phyloP scores from a whole-genome alignment of 768 basidiomycete species.

The Rubroboletus pulcherrimus region DNA sequence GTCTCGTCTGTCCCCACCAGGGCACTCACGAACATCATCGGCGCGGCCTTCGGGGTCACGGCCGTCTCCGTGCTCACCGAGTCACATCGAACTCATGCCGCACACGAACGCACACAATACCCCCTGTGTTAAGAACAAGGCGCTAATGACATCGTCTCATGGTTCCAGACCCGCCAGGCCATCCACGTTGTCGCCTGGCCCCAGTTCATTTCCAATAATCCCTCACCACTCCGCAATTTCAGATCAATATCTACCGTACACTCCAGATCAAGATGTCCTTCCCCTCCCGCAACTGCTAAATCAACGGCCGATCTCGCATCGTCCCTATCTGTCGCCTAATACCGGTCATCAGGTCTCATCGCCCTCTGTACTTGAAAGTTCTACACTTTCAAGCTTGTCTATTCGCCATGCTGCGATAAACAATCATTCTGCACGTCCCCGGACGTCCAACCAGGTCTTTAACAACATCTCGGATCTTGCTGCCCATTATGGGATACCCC shows the following conservation, averaged over 20 bases:
- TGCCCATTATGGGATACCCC: slow-evolving; percentile 77
- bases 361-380: slow-evolving; percentile 45
- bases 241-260: slow-evolving; percentile 35
- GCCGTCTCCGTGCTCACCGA: slow-evolving; percentile 20
- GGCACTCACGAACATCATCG: slow-evolving; percentile 32
- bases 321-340: slow-evolving; percentile 34
- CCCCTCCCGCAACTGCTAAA: slow-evolving; percentile 38
- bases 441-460: slow-evolving; percentile 66
- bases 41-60: slow-evolving; percentile 21
- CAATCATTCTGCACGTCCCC: slow-evolving; percentile 51
- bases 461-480: slow-evolving; percentile 63
- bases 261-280: slow-evolving; percentile 45
- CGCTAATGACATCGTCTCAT: slow-evolving; percentile 40
- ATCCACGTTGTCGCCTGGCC: slow-evolving; percentile 47
- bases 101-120: slow-evolving; percentile 23
- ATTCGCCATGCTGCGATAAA: slow-evolving; percentile 59
- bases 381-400: slow-evolving; percentile 48
- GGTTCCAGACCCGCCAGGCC: slow-evolving; percentile 55
- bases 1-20: slow-evolving; percentile 30
- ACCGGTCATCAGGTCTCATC: slow-evolving; percentile 40
- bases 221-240: slow-evolving; percentile 46
- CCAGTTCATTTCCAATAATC: slow-evolving; percentile 23
- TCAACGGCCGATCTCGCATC: slow-evolving; percentile 39
- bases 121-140: slow-evolving; percentile 36
- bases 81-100: slow-evolving; percentile 17